Evolutionary conservation across 2,329 filamentous ascomycete genomes (phyloP), one percentile per base, ranked within the genome.

Genomic region (Lithohypha guttulata): DNA sequence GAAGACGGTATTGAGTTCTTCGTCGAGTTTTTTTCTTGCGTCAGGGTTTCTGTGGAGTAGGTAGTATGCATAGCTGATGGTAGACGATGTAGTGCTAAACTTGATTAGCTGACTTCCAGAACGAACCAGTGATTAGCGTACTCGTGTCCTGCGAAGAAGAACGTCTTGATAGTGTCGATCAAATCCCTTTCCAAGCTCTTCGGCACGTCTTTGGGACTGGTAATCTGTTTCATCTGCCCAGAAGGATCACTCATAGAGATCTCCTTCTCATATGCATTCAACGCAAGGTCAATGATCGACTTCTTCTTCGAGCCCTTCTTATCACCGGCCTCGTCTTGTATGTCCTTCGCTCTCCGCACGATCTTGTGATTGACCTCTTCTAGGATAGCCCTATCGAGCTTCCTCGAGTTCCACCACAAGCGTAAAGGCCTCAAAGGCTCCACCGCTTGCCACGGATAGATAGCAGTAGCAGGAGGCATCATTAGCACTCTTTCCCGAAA

Each of bases 1-100:
- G 28, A 75, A 65, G n/a, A 76, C 58, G 2, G 56, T 54, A 46
- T 71, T 65, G 46, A 72, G 69, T 51, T 78, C 73, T 15, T 59
- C 53, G 17, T 61, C 54, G 20, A 70, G 56, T 2, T 55, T 55
- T 2, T 46, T 47, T 19, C 62, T 51, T 13, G 52, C 51, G 5
- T 52, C 42, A 2, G 58, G 59, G 32, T 60, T 37, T 20, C 55
- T 51, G 23, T 56, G 55, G 3, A 66, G 58, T 21, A 63, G 57
- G 49, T 66, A 61, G 41, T 59, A 56, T 15, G 54, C 54, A 44
- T 61, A 65, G 2, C 42, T 45, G 34, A 51, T 48, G 4, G 47
- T 49, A 6, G 42, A n/a, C 27, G 42, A 44, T 6, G 44, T 47
- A 11, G 6, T n/a, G n/a, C n/a, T n/a, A n/a, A n/a, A n/a, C n/a